Percentiles rank a stretch among this genome's conserved stretches.
Conservation (phyloP, 2,329 filamentous ascomycete genomes). For the Coleophoma crateriformis region DNA sequence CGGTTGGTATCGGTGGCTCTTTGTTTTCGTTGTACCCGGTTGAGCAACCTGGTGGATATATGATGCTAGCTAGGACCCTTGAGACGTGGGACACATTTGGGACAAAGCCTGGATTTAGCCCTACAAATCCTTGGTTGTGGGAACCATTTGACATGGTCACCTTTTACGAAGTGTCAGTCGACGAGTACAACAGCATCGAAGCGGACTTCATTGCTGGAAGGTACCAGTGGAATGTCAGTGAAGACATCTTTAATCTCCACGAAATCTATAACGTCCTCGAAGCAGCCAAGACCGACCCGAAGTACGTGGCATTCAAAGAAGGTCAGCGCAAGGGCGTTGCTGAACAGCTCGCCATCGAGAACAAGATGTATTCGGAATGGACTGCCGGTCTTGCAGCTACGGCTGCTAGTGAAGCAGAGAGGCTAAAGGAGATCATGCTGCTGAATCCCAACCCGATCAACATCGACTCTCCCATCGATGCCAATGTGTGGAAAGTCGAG, state of each 20-base stretch:
- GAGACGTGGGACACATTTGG: constrained; percentile 30
- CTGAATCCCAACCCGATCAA: constrained; percentile 18
- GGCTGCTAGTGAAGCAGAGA: constrained; percentile 8
- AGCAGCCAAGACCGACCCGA: constrained; percentile 10
- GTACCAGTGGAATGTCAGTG: constrained; percentile 24
- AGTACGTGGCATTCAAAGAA: constrained; percentile 8
- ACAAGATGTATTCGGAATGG: constrained; percentile 26
- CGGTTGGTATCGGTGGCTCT: constrained; percentile 31
- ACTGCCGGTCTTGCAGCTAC: constrained; percentile 15
- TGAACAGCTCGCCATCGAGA: constrained; percentile 18
- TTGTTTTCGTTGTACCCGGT: constrained; percentile 31
- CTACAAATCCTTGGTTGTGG: constrained; percentile 30
- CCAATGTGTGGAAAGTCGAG: constrained; percentile 45
- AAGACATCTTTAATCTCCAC: constrained; percentile 24
- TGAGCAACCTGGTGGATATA: constrained; percentile 34
- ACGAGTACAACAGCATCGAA: constrained; percentile 25
- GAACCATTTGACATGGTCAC: constrained; percentile 29
- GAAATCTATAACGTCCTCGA: constrained; percentile 20
- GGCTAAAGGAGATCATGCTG: constrained; percentile 13
- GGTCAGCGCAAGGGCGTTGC: constrained; percentile 13
- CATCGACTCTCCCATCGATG: constrained; percentile 38
- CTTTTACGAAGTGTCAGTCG: constrained; percentile 28
- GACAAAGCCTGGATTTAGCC: constrained; percentile 23
- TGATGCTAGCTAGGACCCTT: constrained; percentile 29
- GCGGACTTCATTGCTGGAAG: constrained; percentile 25